These are phyloP conservation scores for Kwoniella dendrophila DNA, from an alignment of 768 basidiomycete genomes.

Conservation along the genomic window DNA sequence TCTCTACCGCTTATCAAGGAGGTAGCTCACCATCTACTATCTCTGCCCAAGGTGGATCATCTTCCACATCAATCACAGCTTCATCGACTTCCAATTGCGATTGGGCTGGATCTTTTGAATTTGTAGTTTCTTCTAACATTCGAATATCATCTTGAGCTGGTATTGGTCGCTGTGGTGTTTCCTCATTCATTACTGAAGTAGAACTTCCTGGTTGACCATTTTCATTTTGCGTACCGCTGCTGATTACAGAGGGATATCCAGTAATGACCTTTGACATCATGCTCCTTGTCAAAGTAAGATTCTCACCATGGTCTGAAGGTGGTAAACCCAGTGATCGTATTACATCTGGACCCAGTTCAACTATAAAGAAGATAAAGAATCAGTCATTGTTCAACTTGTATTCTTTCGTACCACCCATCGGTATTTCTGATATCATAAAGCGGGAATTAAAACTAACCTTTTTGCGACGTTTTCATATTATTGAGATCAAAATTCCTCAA, in stretches of 20 bases:
- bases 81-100: too few relatives aligned
- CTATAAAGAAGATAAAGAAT: background rate
- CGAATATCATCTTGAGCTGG: background rate
- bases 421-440: too few relatives aligned
- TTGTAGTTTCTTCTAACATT: background rate
- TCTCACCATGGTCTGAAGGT: conserved; percentile 10
- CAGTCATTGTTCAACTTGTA: too few relatives aligned
- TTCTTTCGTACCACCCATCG: too few relatives aligned
- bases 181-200: background rate
- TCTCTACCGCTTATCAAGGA: background rate
- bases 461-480: conserved; percentile 15
- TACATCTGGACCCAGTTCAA: conserved; percentile 14
- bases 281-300: background rate
- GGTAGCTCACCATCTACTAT: background rate
- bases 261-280: conserved; percentile 6
- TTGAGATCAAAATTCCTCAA: conserved; percentile 15
- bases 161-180: background rate
- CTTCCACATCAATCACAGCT: conserved; percentile 11
- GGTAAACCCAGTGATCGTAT: conserved; percentile 6
- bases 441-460: conserved; percentile 2
- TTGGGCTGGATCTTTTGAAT: too few relatives aligned
- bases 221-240: background rate
- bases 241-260: background rate
- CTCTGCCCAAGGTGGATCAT: conserved; percentile 22
- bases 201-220: background rate